These are phyloP conservation scores for Colletotrichum sublineola DNA, from an alignment of 2,329 filamentous ascomycete genomes.

Conservation along the genomic window DNA sequence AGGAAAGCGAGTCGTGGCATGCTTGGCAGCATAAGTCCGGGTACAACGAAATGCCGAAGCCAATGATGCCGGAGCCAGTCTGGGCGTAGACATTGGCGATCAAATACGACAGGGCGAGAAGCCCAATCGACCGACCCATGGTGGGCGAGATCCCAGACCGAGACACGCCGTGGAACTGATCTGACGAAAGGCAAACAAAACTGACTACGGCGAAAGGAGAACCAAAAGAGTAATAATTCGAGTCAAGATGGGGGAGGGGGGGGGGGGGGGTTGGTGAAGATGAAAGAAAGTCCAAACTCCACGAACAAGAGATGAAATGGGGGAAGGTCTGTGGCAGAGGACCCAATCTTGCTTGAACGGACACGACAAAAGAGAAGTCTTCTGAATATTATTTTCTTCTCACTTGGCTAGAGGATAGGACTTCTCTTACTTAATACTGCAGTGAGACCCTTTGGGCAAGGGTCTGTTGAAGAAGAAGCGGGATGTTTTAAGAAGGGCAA, in stretches of 20 bases:
- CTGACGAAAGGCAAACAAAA: background rate
- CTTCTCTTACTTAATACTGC: background rate
- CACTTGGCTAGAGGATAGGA: background rate
- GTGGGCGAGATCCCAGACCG: background rate
- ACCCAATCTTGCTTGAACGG: background rate
- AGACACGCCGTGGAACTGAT: background rate
- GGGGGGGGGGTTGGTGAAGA: background rate
- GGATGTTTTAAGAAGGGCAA: background rate
- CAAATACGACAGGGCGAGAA: background rate
- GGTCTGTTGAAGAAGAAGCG: background rate
- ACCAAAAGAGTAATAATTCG: background rate
- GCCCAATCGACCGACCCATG: background rate
- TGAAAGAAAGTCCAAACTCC: background rate
- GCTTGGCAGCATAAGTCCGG: constrained; percentile 26
- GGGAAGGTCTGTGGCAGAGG: background rate
- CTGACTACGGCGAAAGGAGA: background rate
- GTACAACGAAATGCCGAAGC: constrained; percentile 24
- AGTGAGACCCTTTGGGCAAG: background rate
- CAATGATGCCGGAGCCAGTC: constrained; percentile 25
- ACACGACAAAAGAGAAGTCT: background rate
- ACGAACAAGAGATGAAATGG: background rate
- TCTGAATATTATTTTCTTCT: background rate
- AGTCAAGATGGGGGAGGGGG: background rate
- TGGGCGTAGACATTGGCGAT: background rate
- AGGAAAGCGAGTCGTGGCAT: constrained; percentile 28